Percentiles rank a stretch among this genome's conserved stretches.
phyloP scores from a whole-genome alignment of 495 filamentous ascomycete genomes.

The Penicillium waksmanii region DNA sequence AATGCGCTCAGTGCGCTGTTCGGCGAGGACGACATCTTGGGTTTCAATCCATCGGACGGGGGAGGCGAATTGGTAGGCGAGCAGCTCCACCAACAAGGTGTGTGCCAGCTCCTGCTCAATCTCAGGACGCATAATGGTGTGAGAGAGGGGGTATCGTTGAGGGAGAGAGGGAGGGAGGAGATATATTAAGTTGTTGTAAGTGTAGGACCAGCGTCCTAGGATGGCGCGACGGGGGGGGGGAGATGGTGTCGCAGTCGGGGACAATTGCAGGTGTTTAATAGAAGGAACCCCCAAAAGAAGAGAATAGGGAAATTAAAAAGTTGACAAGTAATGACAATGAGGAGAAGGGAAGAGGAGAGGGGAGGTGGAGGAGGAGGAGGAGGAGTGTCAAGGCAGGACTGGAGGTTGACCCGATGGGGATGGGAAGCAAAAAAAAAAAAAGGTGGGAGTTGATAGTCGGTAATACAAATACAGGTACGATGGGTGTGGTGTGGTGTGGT shows the following conservation, averaged over 20 bases:
- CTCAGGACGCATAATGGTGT: slow-evolving; percentile 86
- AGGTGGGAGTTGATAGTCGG: slow-evolving; percentile 36
- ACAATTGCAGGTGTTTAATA: not conserved
- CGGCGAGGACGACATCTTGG: slow-evolving; percentile 97
- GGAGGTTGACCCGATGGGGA: not conserved
- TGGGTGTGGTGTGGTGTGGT: too few species aligned
- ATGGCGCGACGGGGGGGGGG: slow-evolving; percentile 14
- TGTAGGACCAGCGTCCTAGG: slow-evolving; percentile 18
- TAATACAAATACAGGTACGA: slow-evolving; percentile 15
- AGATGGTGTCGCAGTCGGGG: slow-evolving; percentile 17
- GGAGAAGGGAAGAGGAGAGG: slow-evolving; percentile 12
- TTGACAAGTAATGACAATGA: slow-evolving; percentile 8
- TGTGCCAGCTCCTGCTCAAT: slow-evolving; percentile 98
- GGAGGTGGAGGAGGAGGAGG: not conserved
- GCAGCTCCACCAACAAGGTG: slow-evolving; percentile 94
- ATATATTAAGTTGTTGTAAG: slow-evolving; percentile 18
- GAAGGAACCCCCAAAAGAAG: slow-evolving; percentile 12
- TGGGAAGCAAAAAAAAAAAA: slow-evolving; percentile 30
- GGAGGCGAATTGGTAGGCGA: slow-evolving; percentile 98
- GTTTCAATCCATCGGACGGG: slow-evolving; percentile 99
- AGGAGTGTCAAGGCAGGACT: not conserved
- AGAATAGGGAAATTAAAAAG: slow-evolving; percentile 14
- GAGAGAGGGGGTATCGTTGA: slow-evolving; percentile 18
- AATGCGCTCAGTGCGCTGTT: slow-evolving; percentile 94
- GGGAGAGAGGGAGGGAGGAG: slow-evolving; percentile 1